Conservation (phyloP, 306 rosid genomes). For the Hippophae rhamnoides region DNA sequence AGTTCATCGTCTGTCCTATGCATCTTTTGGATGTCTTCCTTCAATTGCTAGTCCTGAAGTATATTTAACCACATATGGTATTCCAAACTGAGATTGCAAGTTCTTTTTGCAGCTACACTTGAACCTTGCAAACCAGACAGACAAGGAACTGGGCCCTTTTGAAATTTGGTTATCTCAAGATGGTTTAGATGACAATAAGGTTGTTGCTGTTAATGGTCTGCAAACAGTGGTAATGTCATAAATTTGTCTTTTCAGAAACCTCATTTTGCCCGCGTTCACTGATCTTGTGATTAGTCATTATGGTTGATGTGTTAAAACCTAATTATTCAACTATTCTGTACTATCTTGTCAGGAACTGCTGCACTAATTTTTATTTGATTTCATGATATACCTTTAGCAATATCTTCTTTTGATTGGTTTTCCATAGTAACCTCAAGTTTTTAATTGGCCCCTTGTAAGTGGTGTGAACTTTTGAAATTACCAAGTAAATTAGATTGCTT, state of each 20-base stretch:
- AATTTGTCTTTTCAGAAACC: not conserved
- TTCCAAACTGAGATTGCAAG: conserved; percentile 26
- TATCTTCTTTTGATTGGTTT: too few species aligned
- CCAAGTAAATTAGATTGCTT: too few species aligned
- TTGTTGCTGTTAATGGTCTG: conserved; percentile 69
- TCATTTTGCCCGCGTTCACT: too few species aligned
- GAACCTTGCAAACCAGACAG: conserved; percentile 63
- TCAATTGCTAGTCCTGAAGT: conserved; percentile 7
- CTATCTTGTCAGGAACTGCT: too few species aligned
- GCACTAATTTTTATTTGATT: too few species aligned
- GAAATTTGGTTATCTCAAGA: conserved; percentile 59
- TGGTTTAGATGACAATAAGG: conserved; percentile 45
- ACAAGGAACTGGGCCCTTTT: conserved; percentile 76
- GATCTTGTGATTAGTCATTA: too few species aligned
- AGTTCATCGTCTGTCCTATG: conserved; percentile 12
- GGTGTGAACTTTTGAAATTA: too few species aligned
- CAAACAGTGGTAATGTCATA: conserved; percentile 57
- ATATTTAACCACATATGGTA: conserved; percentile 3
- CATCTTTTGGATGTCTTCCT: conserved; percentile 9
- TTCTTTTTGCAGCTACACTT: conserved; percentile 57
- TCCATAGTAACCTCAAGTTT: too few species aligned
- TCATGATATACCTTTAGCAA: too few species aligned
- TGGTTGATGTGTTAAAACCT: too few species aligned
- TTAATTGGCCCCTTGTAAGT: too few species aligned
- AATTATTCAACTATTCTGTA: too few species aligned